Evolutionary conservation across 2,329 filamentous ascomycete genomes (phyloP), one percentile per base, ranked within the genome.

Genomic region (Taxawa tesnikishii): DNA sequence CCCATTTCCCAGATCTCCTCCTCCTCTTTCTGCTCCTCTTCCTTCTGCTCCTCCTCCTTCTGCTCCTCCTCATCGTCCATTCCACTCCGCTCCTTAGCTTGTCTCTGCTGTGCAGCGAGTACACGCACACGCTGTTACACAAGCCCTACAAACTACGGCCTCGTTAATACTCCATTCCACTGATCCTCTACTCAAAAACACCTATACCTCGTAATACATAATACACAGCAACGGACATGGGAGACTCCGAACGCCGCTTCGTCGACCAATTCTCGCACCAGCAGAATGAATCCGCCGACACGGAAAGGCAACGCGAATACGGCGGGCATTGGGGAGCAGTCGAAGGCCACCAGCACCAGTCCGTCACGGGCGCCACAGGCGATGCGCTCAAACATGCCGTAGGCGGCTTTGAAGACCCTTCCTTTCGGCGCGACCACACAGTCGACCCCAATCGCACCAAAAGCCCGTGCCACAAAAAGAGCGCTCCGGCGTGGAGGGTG

Each of bases 401-500:
- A 3, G 34, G 30, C 2, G 29, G 29, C 6, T 26, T 32, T 21
- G 29, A 37, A 29, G 30, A 37, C 7, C 30, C 34, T 4, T 18
- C 17, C 4, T 37, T 37, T 24, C 17, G 15, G 3, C 29, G 19
- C 11, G 31, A 37, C n/a, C 35, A 27, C 10, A 30, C 31, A 13
- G 30, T 17, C 14, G 28, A 11, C 18, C 35, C 3, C 10, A 17
- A 4, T 14, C 2, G 11, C 33, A 30, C 1, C 9, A 30, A 15
- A 19, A 15, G 17, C 35, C 35, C 1, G 35, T 37, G 6, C 29
- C 30, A 21, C 26, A n/a, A 5, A 25, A 21, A 5, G 31, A 32
- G 23, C 32, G 41, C 15, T 34, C 41, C 27, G 42, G 39, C 4
- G 34, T 33, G 13, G 38, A 45, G 15, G 61, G 62, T 29, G 47